Evolutionary conservation across 176 grass and related monocot genomes (phyloP), one percentile per base, ranked within the genome.

Genomic region (Carex scoparia): DNA sequence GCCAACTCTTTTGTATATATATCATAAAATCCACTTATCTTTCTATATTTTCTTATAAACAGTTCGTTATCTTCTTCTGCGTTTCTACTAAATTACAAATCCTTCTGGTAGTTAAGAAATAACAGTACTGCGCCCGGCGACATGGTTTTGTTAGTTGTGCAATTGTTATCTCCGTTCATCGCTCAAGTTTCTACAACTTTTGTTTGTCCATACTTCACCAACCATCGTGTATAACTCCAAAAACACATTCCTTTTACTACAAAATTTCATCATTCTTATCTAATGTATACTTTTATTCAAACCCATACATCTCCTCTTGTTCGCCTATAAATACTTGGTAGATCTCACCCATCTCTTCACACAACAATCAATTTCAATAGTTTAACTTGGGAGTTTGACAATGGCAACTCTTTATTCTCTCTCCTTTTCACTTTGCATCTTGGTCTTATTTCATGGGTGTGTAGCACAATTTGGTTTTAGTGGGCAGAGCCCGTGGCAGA

Each of bases 381-480:
- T 14, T 58, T 40, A 40, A 80, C 40, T 51, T 35, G 7, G 61
- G 77, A 80, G 51, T 59, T n/a, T 37, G 75, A 62, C 65, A 30
- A 87, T 87, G 85, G 65, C 79, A n/a, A 60, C 23, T 9, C 14
- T 40, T 57, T 49, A 35, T 67, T 51, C 75, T 4, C 12, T 86
- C 37, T 68, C 84, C 33, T 31, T 84, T 30, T 59, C 68, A 77
- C 55, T 89, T 58, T 61, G 77, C 68, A 42, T 76, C 2, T 56
- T 89, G 59, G 16, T 86, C 79, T 64, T 89, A 15, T 85, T 81
- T 81, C 78, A 83, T 59, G 84, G 62, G 23, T 83, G 57, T 58
- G 63, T 69, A n/a, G 88, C 84, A 54, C 84, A 89, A 44, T 18
- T 68, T 51, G 64, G 64, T 5, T 76, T 56, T 9, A 66, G 60